Evolutionary conservation across 2,329 filamentous ascomycete species (phyloP).

Genomic region (Aspergillus novofumigatus): DNA sequence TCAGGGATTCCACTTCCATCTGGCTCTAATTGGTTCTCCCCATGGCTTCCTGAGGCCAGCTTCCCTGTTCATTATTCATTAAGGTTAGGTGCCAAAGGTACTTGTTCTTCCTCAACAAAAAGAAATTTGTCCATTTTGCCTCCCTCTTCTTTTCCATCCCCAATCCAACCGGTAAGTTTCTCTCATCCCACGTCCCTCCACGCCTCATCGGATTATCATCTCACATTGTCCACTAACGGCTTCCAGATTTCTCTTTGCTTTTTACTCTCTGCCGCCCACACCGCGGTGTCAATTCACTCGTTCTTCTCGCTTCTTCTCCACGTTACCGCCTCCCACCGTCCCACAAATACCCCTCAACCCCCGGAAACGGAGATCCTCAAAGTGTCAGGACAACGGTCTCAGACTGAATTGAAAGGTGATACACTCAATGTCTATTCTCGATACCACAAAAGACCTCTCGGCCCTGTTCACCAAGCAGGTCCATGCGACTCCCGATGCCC

Average conservation of each 20-base stretch:
- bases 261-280: background rate
- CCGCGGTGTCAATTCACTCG: background rate
- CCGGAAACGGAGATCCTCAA: background rate
- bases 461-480: conserved; percentile 69
- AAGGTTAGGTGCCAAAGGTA: too few species aligned
- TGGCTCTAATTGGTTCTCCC: too few species aligned
- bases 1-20: too few species aligned
- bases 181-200: background rate
- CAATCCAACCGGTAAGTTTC: background rate
- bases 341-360: background rate
- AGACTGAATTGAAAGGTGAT: background rate
- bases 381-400: background rate
- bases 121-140: background rate
- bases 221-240: background rate
- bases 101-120: background rate
- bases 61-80: too few species aligned
- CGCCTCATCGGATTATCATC: background rate
- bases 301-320: background rate
- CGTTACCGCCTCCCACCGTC: background rate
- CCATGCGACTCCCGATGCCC: conserved; percentile 61
- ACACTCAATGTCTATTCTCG: conserved; percentile 59
- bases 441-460: conserved; percentile 67
- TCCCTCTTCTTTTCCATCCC: background rate
- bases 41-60: too few species aligned
- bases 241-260: background rate